These are phyloP conservation scores for Saccharum hybrid DNA, from an alignment of 202 grass and related monocot genomes.

Conservation along the genomic window DNA sequence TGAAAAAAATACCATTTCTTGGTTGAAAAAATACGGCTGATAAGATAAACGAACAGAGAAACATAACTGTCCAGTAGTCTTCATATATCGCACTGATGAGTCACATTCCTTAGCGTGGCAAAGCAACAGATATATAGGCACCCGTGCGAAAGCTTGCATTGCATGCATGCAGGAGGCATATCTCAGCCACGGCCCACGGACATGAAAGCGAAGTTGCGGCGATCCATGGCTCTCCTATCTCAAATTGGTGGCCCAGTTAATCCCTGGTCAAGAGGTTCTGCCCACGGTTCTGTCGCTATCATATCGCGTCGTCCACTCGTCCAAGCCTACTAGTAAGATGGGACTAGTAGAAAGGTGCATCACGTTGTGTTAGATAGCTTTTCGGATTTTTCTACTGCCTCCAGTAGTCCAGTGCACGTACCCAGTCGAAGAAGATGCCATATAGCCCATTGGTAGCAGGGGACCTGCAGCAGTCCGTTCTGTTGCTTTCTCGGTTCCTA, in stretches of 20 bases:
- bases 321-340: no score
- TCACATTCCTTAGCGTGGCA: no score
- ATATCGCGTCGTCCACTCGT: no score
- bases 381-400: not conserved
- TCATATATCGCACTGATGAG: no score
- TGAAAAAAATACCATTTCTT: no score
- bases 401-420: not conserved
- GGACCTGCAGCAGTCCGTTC: not conserved
- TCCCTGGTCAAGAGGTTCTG: not conserved
- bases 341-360: not conserved
- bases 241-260: not conserved
- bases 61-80: no score
- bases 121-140: no score
- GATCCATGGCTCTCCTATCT: not conserved
- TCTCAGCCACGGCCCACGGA: no score
- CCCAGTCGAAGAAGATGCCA: not conserved
- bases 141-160: not conserved
- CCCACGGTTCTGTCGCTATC: no score
- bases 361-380: not conserved
- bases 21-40: no score
- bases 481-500: not conserved
- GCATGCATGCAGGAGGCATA: not conserved
- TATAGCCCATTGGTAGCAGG: no score
- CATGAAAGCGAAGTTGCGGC: conserved; percentile 20
- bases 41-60: no score